Conservation (phyloP, 1,284 basidiomycete species). For the Gomphus bonarii region DNA sequence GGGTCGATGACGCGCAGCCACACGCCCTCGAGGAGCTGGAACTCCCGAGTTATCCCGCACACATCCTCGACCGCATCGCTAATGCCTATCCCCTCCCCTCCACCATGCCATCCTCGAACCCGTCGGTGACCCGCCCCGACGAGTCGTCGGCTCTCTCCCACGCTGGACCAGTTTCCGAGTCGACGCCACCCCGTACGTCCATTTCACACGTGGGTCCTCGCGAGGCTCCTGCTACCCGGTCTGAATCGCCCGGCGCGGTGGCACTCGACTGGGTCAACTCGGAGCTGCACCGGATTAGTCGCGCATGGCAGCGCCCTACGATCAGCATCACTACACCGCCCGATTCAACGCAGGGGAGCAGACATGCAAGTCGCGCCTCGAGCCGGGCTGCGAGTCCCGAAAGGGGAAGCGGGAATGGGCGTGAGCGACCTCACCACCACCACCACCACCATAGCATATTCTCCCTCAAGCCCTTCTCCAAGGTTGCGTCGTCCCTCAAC, state of each 20-base stretch:
- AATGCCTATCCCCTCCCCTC: constrained; percentile 26
- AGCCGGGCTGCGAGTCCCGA: constrained; percentile 44
- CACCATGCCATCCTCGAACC: background rate
- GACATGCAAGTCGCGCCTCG: constrained; percentile 14
- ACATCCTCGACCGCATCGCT: constrained; percentile 84
- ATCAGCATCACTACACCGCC: constrained; percentile 21
- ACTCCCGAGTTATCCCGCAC: constrained; percentile 78
- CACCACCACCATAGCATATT: constrained; percentile 34
- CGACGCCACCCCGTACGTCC: background rate
- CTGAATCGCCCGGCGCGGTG: constrained; percentile 13
- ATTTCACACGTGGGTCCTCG: background rate
- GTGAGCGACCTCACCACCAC: constrained; percentile 13
- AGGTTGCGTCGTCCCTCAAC: background rate
- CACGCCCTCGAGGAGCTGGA: constrained; percentile 55
- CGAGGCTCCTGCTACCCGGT: background rate
- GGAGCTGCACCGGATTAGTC: constrained; percentile 37
- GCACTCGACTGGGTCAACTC: constrained; percentile 71
- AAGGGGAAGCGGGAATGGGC: constrained; percentile 14
- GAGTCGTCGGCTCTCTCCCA: background rate
- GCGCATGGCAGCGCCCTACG: background rate
- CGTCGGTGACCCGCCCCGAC: background rate
- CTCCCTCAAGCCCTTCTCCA: constrained; percentile 51
- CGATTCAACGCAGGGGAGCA: constrained; percentile 12
- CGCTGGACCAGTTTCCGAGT: background rate
- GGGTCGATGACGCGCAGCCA: constrained; percentile 27